phyloP scores from a whole-genome alignment of 257 asterid species.

The Capsicum pubescens region DNA sequence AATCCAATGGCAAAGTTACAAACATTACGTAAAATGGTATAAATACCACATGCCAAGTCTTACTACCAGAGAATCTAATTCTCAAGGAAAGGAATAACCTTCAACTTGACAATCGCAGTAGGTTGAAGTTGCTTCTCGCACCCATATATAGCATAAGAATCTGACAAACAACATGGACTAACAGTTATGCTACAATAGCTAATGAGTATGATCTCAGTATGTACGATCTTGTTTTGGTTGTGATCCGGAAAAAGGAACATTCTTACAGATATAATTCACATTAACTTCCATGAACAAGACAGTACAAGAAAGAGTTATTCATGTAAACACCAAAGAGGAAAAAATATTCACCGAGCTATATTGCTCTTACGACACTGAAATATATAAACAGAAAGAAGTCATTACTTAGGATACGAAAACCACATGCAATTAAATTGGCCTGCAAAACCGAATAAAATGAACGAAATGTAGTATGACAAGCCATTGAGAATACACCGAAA shows the following conservation, averaged over 20 bases:
- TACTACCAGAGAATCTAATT: constrained; percentile 1
- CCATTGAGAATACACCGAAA: constrained; percentile 27
- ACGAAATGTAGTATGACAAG: background rate
- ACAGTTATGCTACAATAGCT: constrained; percentile 11
- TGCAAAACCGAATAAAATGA: constrained; percentile 10
- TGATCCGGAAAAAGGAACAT: background rate
- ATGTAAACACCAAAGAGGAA: background rate
- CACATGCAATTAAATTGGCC: background rate
- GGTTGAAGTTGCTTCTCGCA: background rate
- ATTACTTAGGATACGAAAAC: background rate
- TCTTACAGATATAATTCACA: constrained; percentile 1
- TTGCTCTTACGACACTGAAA: background rate
- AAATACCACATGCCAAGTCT: background rate
- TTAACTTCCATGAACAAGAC: background rate
- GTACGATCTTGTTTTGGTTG: background rate
- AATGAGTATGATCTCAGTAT: background rate
- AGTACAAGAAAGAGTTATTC: background rate
- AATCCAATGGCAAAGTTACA: background rate
- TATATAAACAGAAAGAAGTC: background rate
- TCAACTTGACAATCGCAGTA: background rate
- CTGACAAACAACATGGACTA: background rate
- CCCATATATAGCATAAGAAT: background rate
- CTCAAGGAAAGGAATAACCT: background rate
- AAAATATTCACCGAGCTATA: background rate
- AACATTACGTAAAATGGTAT: background rate